Percentiles rank a stretch among this genome's conserved stretches.
phyloP scores from a whole-genome alignment of 345 rosid species.

The Carallia brachiata region DNA sequence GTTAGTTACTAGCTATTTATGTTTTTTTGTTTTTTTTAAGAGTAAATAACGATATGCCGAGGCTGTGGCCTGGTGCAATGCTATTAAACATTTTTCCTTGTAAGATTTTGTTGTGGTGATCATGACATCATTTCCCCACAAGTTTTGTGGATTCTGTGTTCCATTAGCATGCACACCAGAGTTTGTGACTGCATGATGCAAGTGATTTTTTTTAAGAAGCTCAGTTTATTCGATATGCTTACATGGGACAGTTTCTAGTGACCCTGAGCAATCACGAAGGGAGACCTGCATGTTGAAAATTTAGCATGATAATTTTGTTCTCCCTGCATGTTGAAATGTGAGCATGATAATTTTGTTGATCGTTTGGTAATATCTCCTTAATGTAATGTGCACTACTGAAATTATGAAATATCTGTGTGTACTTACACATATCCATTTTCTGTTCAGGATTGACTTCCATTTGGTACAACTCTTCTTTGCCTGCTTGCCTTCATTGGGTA shows the following conservation, averaged over 20 bases:
- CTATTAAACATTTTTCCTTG: neutral
- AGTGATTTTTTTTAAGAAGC: too few relatives aligned
- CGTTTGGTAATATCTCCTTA: too few relatives aligned
- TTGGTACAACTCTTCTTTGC: conserved; percentile 89
- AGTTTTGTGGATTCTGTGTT: too few relatives aligned
- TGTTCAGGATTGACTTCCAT: conserved; percentile 85
- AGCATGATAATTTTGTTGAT: neutral
- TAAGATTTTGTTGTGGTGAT: neutral
- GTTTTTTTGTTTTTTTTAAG: neutral
- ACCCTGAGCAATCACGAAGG: neutral
- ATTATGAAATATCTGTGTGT: conserved; percentile 2
- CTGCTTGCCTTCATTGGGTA: conserved; percentile 94
- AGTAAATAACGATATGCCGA: neutral
- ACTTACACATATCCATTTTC: conserved; percentile 26
- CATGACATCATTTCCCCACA: neutral
- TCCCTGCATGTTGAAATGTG: neutral
- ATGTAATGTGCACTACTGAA: neutral
- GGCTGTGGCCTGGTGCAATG: neutral
- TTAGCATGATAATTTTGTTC: neutral
- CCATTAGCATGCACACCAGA: too few relatives aligned
- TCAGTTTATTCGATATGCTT: too few relatives aligned
- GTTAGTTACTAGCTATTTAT: neutral
- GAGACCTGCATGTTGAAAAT: neutral
- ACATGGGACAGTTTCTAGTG: neutral
- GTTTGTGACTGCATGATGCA: too few relatives aligned